phyloP scores from a whole-genome alignment of 768 basidiomycete genomes.

The Calvatia gigantea region DNA sequence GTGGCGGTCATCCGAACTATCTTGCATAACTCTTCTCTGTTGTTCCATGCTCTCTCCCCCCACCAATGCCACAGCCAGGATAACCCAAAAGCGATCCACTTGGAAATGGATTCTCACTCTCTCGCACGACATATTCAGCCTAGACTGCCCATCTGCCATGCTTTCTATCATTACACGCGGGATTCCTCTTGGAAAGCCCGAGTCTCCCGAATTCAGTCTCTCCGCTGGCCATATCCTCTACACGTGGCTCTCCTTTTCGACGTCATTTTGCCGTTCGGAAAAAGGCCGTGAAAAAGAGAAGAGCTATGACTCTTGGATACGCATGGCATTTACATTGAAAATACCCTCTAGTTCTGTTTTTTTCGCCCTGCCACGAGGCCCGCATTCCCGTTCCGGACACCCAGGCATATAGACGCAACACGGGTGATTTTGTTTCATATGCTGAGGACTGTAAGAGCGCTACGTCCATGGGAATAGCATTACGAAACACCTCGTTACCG shows the following conservation, averaged over 20 bases:
- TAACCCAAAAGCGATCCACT: neutral
- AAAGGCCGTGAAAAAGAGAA: conserved; percentile 4
- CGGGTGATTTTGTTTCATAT: neutral
- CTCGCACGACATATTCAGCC: neutral
- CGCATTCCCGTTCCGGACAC: neutral
- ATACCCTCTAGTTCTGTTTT: neutral
- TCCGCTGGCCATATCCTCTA: neutral
- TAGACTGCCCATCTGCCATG: neutral
- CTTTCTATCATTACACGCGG: neutral
- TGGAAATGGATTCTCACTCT: neutral
- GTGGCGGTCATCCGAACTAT: neutral
- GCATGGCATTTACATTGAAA: neutral
- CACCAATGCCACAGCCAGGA: neutral
- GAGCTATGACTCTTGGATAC: too few species aligned
- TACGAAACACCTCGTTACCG: neutral
- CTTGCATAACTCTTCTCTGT: neutral
- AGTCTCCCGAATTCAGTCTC: conserved; percentile 1
- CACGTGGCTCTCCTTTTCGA: neutral
- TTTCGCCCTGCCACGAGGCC: neutral
- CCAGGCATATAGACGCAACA: neutral
- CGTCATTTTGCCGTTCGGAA: neutral
- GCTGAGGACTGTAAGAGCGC: neutral
- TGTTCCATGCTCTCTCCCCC: neutral
- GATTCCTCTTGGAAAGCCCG: neutral
- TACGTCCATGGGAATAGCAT: neutral